These are phyloP conservation scores for Staphylotrichum longicolle DNA, from an alignment of 495 filamentous ascomycete species.

Conservation along the genomic window DNA sequence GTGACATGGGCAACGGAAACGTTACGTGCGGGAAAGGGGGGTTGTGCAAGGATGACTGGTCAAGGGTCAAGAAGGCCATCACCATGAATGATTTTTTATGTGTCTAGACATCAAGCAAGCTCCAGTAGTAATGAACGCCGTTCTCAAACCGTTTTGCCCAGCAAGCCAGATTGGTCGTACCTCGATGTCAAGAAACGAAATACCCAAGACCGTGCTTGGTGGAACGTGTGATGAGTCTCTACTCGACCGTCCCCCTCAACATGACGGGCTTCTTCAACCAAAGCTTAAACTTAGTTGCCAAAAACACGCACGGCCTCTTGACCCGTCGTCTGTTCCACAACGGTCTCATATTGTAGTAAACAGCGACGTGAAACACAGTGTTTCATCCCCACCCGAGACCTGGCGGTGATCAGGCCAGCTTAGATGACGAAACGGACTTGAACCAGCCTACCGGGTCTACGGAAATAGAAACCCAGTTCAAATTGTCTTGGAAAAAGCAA, in stretches of 20 bases:
- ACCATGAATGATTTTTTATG: too few relatives aligned
- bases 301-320: not conserved
- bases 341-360: not conserved
- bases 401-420: not conserved
- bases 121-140: too few relatives aligned
- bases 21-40: not conserved
- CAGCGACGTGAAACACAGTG: not conserved
- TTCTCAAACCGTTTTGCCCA: too few relatives aligned
- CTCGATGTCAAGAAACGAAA: too few relatives aligned
- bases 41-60: not conserved
- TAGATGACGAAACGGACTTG: not conserved
- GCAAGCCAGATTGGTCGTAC: too few relatives aligned
- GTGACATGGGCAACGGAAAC: not conserved
- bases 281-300: not conserved
- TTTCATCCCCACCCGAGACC: conserved; percentile 3
- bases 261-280: not conserved
- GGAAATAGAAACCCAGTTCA: not conserved
- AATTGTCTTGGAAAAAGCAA: not conserved
- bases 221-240: too few relatives aligned
- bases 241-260: not conserved
- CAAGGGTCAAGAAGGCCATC: too few relatives aligned
- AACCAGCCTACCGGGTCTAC: conserved; percentile 2
- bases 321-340: not conserved
- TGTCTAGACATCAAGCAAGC: too few relatives aligned
- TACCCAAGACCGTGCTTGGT: too few relatives aligned